Evolutionary conservation across 2,329 filamentous ascomycete species (phyloP), one percentile per base, ranked within the genome.

Genomic region (Akanthomyces dipterigenus): DNA sequence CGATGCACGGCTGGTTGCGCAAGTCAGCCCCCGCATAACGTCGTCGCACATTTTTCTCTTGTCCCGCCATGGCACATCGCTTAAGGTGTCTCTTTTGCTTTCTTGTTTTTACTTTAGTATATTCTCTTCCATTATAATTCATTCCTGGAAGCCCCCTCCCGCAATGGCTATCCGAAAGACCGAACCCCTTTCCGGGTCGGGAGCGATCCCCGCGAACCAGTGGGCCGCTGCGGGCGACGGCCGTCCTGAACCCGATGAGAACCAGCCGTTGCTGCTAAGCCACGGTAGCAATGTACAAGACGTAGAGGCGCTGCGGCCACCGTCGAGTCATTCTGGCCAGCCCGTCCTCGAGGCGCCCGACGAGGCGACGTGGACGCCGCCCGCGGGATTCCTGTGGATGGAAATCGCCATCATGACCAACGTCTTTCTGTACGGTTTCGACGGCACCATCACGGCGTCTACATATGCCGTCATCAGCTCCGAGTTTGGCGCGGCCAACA

Each of bases 381-480:
- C 80, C 0, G 67, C 68, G 2, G 80, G 80, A n/a, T 85, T 87
- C 64, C 16, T 78, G 42, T 82, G 80, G 80, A 84, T 87, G 55
- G 77, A 87, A 71, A 69, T 83, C 8, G 82, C 84, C 34, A 85
- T 88, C 66, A 85, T 87, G 76, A 78, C 80, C 48, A 88, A 87
- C 63, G 84, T 88, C 7, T 88, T 88, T 62, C 77, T 88, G 9
- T 82, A 82, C 28, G 84, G 83, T 2, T 90, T 91, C 66, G 88
- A 91, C 70, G 83, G 85, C 3, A 91, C 88, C 0, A 80, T 91
- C 61, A 91, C 88, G 70, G 88, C 88, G 0, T 85, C 88, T 2
- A 89, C 85, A 1, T 89, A 91, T 69, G 86, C 87, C 3, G 84
- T 89, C 58, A 90, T 91, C 65, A 88, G 86, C 50, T 90, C 87